These are phyloP conservation scores for Gelatoporia subvermispora DNA, from an alignment of 768 basidiomycete species.

Conservation along the genomic window DNA sequence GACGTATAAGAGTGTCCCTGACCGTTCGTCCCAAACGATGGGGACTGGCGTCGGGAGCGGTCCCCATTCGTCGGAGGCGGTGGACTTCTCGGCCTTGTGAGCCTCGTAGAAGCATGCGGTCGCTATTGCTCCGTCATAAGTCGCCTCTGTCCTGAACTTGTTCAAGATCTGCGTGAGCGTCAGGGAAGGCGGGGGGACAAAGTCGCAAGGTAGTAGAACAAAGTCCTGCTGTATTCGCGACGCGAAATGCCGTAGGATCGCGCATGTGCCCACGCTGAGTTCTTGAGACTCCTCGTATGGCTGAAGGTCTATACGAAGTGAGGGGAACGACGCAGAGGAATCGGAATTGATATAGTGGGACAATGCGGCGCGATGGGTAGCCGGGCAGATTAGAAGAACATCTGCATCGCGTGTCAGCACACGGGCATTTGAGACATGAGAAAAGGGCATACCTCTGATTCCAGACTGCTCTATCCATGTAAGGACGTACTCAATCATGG, in stretches of 20 bases:
- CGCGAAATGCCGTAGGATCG: slow-evolving; percentile 73
- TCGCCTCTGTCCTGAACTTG: slow-evolving; percentile 72
- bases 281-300: slow-evolving; percentile 74
- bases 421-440: slow-evolving; percentile 1
- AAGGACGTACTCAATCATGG: slow-evolving; percentile 79
- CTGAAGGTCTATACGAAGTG: slow-evolving; percentile 72
- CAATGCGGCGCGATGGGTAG: slow-evolving; percentile 67
- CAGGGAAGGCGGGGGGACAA: slow-evolving; percentile 74
- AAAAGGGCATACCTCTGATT: slow-evolving; percentile 58
- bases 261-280: slow-evolving; percentile 62
- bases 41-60: slow-evolving; percentile 37
- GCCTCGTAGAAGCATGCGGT: slow-evolving; percentile 63
- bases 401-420: slow-evolving; percentile 40
- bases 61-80: slow-evolving; percentile 66
- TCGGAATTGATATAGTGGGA: slow-evolving; percentile 85
- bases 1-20: slow-evolving; percentile 65
- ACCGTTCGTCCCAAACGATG: slow-evolving; percentile 64
- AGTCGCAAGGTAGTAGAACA: slow-evolving; percentile 87
- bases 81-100: slow-evolving; percentile 47
- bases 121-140: slow-evolving; percentile 58
- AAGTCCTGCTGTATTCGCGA: slow-evolving; percentile 79
- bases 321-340: slow-evolving; percentile 52
- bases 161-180: slow-evolving; percentile 68
- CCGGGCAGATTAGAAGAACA: slow-evolving; percentile 81
- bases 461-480: slow-evolving; percentile 87